Conservation (phyloP, 2,329 filamentous ascomycete genomes). For the Phialophora chinensis region DNA sequence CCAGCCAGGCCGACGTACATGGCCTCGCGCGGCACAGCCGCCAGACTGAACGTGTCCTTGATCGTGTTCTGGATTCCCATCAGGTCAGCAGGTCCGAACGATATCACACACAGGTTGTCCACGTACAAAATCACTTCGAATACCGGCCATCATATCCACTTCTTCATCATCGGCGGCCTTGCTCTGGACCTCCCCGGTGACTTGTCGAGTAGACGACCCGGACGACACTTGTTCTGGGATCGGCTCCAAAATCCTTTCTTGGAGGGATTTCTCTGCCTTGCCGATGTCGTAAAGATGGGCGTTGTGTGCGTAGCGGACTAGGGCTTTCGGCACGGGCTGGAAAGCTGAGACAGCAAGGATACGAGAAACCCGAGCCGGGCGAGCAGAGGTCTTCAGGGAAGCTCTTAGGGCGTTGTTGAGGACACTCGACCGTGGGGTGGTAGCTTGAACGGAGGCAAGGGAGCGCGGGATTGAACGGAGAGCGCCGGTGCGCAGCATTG, state of each 20-base stretch:
- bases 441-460: slow-evolving; percentile 43
- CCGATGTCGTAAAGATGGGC: slow-evolving; percentile 38
- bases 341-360: slow-evolving; percentile 51
- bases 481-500: slow-evolving; percentile 55
- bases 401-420: slow-evolving; percentile 53
- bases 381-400: slow-evolving; percentile 49
- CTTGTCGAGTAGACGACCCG: slow-evolving; percentile 61
- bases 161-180: slow-evolving; percentile 46
- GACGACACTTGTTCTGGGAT: slow-evolving; percentile 66
- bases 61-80: slow-evolving; percentile 61
- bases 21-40: slow-evolving; percentile 69
- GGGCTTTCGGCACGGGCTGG: slow-evolving; percentile 55
- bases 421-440: slow-evolving; percentile 29
- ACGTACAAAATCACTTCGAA: slow-evolving; percentile 65
- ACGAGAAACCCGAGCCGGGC: slow-evolving; percentile 46
- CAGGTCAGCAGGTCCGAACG: slow-evolving; percentile 6
- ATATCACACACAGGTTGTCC: neutral
- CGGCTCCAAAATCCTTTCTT: slow-evolving; percentile 64
- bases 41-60: slow-evolving; percentile 71
- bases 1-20: slow-evolving; percentile 74
- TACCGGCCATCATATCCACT: slow-evolving; percentile 58
- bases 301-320: slow-evolving; percentile 52
- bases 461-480: slow-evolving; percentile 54
- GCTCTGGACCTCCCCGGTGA: slow-evolving; percentile 52
- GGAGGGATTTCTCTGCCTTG: slow-evolving; percentile 57